These are phyloP conservation scores for Colletotrichum lini DNA, from an alignment of 2,329 filamentous ascomycete genomes.

Conservation along the genomic window DNA sequence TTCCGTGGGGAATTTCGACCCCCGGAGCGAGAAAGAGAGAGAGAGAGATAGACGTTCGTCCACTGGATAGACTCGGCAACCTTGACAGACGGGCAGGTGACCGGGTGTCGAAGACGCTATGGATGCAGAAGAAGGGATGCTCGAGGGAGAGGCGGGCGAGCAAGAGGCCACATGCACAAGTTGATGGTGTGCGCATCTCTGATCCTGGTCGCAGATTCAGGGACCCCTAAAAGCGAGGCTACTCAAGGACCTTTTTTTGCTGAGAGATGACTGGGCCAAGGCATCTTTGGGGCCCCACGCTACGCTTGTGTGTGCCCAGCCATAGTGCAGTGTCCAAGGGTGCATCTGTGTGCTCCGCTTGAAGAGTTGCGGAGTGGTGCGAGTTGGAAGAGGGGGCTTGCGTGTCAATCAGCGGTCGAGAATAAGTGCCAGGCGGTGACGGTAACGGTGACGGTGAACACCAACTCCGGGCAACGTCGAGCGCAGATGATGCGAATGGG, in stretches of 20 bases:
- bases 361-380: neutral
- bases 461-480: neutral
- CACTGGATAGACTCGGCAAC: conserved; percentile 15
- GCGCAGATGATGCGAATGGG: neutral
- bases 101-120: neutral
- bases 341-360: neutral
- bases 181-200: conserved; percentile 7
- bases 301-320: neutral
- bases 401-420: conserved; percentile 13
- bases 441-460: neutral
- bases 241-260: neutral
- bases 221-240: conserved; percentile 37
- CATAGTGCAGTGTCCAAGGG: neutral
- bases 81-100: conserved; percentile 26
- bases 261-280: neutral
- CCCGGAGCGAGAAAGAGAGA: neutral
- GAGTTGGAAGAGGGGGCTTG: neutral
- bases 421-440: conserved; percentile 7
- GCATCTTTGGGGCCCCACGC: neutral
- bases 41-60: neutral
- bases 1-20: conserved; percentile 26
- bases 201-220: conserved; percentile 1
- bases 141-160: conserved; percentile 11
- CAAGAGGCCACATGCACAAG: conserved; percentile 5
- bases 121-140: neutral